Evolutionary conservation across 352 stramenopile species (phyloP).

Genomic region (Blastocystis sp.): DNA sequence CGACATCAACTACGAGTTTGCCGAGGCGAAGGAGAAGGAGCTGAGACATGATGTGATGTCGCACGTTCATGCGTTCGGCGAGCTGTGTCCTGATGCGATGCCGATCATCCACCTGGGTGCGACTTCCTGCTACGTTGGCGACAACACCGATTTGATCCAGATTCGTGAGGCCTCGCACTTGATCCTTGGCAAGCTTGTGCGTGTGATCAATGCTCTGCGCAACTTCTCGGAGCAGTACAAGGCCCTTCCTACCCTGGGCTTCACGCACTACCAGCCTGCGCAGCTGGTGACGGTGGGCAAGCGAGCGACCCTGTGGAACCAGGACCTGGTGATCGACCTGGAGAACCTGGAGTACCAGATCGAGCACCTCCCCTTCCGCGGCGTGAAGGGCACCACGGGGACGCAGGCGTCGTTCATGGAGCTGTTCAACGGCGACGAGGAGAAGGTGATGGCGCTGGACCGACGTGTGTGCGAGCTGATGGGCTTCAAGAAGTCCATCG

Average conservation of each 20-base stretch:
- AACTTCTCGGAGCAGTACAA: slow-evolving; percentile 88
- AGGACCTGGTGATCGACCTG: slow-evolving; percentile 92
- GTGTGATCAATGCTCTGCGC: slow-evolving; percentile 87
- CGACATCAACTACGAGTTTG: slow-evolving; percentile 95
- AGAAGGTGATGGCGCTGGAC: slow-evolving; percentile 95
- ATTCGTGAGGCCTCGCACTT: slow-evolving; percentile 89
- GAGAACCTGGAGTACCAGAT: slow-evolving; percentile 89
- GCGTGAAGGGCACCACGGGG: slow-evolving; percentile 96
- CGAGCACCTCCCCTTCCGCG: slow-evolving; percentile 87
- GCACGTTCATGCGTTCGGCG: slow-evolving; percentile 95
- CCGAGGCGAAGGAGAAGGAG: slow-evolving; percentile 91
- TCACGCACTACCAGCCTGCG: slow-evolving; percentile 97
- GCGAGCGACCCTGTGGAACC: slow-evolving; percentile 90
- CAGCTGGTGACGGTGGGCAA: slow-evolving; percentile 98
- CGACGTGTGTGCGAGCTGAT: slow-evolving; percentile 89
- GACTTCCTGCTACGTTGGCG: slow-evolving; percentile 94
- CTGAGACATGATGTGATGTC: slow-evolving; percentile 99
- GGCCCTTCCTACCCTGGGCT: slow-evolving; percentile 92
- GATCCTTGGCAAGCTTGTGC: slow-evolving; percentile 90
- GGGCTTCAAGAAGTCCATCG: slow-evolving; percentile 91
- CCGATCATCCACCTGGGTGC: slow-evolving; percentile 96
- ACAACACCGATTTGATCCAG: slow-evolving; percentile 98
- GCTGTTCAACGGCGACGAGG: slow-evolving; percentile 94
- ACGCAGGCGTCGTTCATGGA: slow-evolving; percentile 97
- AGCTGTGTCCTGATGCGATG: slow-evolving; percentile 87